Conservation (phyloP, 2,329 filamentous ascomycete genomes). For the Elsinoe perseae region DNA sequence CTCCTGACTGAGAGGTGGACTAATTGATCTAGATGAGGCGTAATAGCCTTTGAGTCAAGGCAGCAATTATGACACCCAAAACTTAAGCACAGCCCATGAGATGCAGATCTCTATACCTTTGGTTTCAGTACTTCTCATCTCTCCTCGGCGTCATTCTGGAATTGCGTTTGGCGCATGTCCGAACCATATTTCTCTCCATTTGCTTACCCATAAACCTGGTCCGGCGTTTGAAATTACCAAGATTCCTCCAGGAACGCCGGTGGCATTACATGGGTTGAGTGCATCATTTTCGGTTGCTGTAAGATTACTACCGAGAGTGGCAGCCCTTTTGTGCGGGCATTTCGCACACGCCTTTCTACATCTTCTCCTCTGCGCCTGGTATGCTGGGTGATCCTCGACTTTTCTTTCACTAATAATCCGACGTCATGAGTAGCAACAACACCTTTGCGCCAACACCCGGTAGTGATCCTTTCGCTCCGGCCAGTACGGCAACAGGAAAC, state of each 20-base stretch:
- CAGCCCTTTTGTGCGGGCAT: background rate
- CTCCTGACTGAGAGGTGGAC: background rate
- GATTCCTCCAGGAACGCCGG: background rate
- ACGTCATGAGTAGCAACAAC: background rate
- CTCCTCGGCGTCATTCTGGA: slow-evolving; percentile 5
- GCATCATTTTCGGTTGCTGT: background rate
- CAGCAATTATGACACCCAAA: background rate
- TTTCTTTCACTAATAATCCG: background rate
- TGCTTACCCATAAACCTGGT: background rate
- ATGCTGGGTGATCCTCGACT: background rate
- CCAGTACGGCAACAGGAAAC: background rate
- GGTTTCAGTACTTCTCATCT: background rate
- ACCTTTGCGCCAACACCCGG: background rate
- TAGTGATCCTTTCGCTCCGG: background rate
- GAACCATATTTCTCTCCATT: background rate
- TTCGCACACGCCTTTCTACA: background rate
- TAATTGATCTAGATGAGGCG: background rate
- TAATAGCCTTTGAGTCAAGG: background rate
- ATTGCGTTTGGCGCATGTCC: slow-evolving; percentile 3
- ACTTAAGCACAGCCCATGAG: background rate
- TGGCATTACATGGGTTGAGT: background rate
- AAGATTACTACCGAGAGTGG: background rate
- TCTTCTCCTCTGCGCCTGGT: background rate
- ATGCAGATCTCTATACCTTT: background rate
- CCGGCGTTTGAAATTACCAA: slow-evolving; percentile 14